Evolutionary conservation across 2,329 filamentous ascomycete species (phyloP).

Genomic region (Chaetomium globosum): DNA sequence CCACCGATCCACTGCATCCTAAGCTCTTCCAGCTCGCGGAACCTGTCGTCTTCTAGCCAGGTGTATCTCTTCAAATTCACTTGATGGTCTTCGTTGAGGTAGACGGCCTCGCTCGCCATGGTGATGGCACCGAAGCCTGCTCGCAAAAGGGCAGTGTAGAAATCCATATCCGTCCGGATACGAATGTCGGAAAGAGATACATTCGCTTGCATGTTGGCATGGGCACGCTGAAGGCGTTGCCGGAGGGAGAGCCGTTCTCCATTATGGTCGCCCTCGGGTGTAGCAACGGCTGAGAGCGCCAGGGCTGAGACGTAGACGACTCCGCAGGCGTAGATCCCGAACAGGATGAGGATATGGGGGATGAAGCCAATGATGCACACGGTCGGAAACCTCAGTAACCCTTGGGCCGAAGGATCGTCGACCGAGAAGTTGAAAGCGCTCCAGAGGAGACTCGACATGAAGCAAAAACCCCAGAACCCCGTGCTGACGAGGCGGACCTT

Average conservation of each 20-base stretch:
- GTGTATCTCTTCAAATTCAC: constrained; percentile 76
- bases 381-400: constrained; percentile 83
- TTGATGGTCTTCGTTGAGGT: constrained; percentile 82
- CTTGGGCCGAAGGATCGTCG: constrained; percentile 62
- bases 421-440: constrained; percentile 67
- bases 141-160: constrained; percentile 86
- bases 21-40: constrained; percentile 71
- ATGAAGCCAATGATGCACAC: constrained; percentile 95
- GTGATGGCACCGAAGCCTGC: constrained; percentile 87
- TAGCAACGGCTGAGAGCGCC: constrained; percentile 70
- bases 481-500: constrained; percentile 83
- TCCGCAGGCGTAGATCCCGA: constrained; percentile 75
- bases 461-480: constrained; percentile 84
- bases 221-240: constrained; percentile 70
- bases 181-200: constrained; percentile 79
- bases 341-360: constrained; percentile 83
- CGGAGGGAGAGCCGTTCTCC: constrained; percentile 47
- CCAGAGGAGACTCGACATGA: constrained; percentile 83
- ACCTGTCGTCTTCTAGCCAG: constrained; percentile 87
- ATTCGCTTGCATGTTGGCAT: constrained; percentile 89
- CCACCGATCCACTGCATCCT: constrained; percentile 55
- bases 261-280: constrained; percentile 52
- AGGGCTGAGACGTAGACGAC: constrained; percentile 78
- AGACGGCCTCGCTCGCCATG: constrained; percentile 93
- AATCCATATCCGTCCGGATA: constrained; percentile 87